Evolutionary conservation across 1,284 basidiomycete genomes (phyloP), one percentile per base, ranked within the genome.

Genomic region (Cutaneotrichosporon mucoides): DNA sequence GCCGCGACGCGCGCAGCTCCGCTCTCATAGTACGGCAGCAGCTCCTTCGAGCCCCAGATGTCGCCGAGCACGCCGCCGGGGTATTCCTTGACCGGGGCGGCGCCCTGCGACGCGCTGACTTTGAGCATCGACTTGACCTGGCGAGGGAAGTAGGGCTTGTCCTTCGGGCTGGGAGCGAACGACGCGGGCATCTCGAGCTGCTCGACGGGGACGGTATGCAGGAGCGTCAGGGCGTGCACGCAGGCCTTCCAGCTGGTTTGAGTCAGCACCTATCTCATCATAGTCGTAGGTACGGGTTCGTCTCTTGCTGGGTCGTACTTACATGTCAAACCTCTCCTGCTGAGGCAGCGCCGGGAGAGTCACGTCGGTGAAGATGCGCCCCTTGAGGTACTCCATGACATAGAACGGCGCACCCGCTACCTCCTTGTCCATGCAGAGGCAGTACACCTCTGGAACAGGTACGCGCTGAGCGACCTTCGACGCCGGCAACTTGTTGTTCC

Each of bases 331-430:
- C 63, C 88, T 79, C 67, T 89, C 87, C 51, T 83, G 71, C 7
- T 82, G 50, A 1, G 79, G 59, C 5, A 92, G 78, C 65, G 88
- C 85, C 0, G 84, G 84, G 85, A 97, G 88, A 58, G 84, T 79
- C 9, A 85, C 81, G 76, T 97, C 88, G 8, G 90, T 89, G 79
- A 97, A 97, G 70, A 97, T 95, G 49, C 95, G 82, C 0, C 94
- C 95, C 48, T 92, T 85, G 51, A 97, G 74, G 73, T 90, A 97
- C 73, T 95, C 87, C 94, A 97, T 97, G 43, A 98, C 83, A 75
- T 97, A 98, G 79, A 97, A 98, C 0, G 89, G 84, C 36, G 92
- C 92, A 0, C 93, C 94, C n/a, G 95, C 82, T 16, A 97, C 83
- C 1, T 76, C 70, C 35, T 70, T 79, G 71, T 97, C 90, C 69